Base-by-base conservation (phyloP, 306 rosid species). In the Inga leiocalycina region DNA sequence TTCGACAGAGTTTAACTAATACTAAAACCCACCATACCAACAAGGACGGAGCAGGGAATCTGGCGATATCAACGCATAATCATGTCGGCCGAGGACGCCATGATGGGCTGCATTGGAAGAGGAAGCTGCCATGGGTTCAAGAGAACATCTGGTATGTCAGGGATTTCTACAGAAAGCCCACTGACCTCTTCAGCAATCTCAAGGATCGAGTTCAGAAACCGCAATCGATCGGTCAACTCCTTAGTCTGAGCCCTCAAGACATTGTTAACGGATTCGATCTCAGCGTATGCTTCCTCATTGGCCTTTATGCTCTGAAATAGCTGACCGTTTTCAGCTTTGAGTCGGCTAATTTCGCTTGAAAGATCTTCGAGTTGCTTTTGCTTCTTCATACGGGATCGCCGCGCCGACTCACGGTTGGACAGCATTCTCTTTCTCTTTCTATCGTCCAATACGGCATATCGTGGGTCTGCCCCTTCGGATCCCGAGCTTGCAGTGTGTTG, bases 401-500 rank as follows among this genome's bases (percentile, higher is more conserved):
- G 78, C 0, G 99, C 99, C 4, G 99, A 97, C 80, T 97, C 97
- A 12, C 98, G 89, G 82, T 97, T 97, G 19, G 99, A 97, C 45
- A 79, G 77, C 99, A 94, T 94, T 84, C 98, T 83, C 92, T 97
- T 97, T 85, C 98, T 84, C 91, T 97, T 97, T 86, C 90, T 84
- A 54, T 91, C 97, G 81, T 97, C 94, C 46, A 88, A 44, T 77
- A 7, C 15, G 2, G 66, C 19, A 52, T 75, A 34, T 52, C 30
- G 46, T 32, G 84, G 86, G 35, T 80, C 89, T 37, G 89, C 94
- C 1, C 90, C 97, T 24, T 91, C 95, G 2, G 99, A 96, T 46
- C 98, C 94, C 0, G 93, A 90, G 81, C 97, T 92, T n/a, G 83
- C 71, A 14, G 77, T 78, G 20, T 87, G 87, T 52, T 81, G 92